These are phyloP conservation scores for Erodium maritimum DNA, from an alignment of 345 rosid genomes.

Conservation along the genomic window DNA sequence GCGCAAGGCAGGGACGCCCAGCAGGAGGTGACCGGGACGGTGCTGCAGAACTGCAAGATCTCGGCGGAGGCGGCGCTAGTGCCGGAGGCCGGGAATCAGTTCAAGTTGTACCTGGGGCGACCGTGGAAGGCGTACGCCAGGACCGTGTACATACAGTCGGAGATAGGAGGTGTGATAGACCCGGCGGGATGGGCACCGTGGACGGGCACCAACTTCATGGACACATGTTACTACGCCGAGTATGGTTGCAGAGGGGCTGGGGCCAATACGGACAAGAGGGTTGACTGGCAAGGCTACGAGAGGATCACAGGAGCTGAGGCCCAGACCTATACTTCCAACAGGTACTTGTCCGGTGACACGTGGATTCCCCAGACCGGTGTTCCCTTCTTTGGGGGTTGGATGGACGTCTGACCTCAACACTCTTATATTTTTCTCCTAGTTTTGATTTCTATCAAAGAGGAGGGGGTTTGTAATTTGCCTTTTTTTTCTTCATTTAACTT, in stretches of 20 bases:
- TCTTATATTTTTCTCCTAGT: too few relatives aligned
- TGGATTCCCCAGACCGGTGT: constrained; percentile 47
- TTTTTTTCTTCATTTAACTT: too few relatives aligned
- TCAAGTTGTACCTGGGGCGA: constrained; percentile 20
- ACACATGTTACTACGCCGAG: constrained; percentile 54
- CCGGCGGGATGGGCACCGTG: constrained; percentile 43
- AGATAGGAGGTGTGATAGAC: constrained; percentile 24
- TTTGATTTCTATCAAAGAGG: too few relatives aligned
- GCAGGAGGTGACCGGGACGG: constrained; percentile 21
- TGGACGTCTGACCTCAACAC: too few relatives aligned
- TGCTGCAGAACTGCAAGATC: constrained; percentile 32
- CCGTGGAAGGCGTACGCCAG: constrained; percentile 25
- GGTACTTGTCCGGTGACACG: constrained; percentile 25
- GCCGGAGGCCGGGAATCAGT: not conserved
- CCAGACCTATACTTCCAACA: constrained; percentile 20
- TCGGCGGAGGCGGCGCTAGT: constrained; percentile 10
- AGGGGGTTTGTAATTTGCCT: too few relatives aligned
- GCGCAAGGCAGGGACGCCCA: constrained; percentile 30
- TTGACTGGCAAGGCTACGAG: constrained; percentile 55
- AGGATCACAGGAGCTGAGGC: constrained; percentile 25
- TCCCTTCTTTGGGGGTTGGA: constrained; percentile 31
- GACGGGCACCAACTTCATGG: constrained; percentile 30
- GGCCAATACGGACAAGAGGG: constrained; percentile 25
- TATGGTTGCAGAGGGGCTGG: constrained; percentile 60
- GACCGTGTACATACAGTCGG: constrained; percentile 19